A percentile compares a stretch with the other conserved stretches of the same genome.
Evolutionary conservation across 495 filamentous ascomycete genomes (phyloP).

Genomic region (Aspergillus indologenus): DNA sequence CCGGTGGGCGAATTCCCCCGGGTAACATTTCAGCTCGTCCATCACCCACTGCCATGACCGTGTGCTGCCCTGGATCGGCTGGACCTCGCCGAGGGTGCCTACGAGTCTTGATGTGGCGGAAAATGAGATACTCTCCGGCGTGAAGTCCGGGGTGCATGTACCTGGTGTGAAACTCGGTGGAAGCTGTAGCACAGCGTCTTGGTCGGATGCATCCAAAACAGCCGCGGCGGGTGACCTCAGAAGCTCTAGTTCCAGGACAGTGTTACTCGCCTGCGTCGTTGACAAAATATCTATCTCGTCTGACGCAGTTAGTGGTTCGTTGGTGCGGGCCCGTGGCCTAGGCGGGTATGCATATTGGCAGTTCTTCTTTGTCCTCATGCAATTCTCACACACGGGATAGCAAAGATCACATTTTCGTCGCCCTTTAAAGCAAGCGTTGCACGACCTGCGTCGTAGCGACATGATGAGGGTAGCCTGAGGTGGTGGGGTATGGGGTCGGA

Average conservation of each 20-base stretch:
- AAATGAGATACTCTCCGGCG: neutral
- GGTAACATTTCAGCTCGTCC: slow-evolving; percentile 5
- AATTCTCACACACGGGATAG: slow-evolving; percentile 6
- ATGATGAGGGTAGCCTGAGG: neutral
- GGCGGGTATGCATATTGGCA: slow-evolving; percentile 11
- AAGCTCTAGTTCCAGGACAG: neutral
- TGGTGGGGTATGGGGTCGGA: neutral
- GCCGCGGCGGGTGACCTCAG: neutral
- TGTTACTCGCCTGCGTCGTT: neutral
- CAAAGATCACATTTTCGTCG: slow-evolving; percentile 7
- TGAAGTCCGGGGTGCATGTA: neutral
- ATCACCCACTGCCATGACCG: slow-evolving; percentile 6
- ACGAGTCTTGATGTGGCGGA: neutral
- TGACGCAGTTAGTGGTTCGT: neutral
- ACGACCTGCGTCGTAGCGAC: slow-evolving; percentile 11
- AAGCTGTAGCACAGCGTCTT: neutral
- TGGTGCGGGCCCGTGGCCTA: neutral
- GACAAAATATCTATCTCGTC: neutral
- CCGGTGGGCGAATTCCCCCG: neutral
- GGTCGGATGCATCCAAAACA: neutral
- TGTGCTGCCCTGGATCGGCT: slow-evolving; percentile 3
- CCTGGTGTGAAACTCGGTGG: neutral
- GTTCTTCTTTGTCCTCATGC: slow-evolving; percentile 4
- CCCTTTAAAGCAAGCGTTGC: slow-evolving; percentile 9
- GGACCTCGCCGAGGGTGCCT: slow-evolving; percentile 4